Base-by-base conservation (phyloP, 2,329 filamentous ascomycete genomes). In the Fusarium phyllophilum region DNA sequence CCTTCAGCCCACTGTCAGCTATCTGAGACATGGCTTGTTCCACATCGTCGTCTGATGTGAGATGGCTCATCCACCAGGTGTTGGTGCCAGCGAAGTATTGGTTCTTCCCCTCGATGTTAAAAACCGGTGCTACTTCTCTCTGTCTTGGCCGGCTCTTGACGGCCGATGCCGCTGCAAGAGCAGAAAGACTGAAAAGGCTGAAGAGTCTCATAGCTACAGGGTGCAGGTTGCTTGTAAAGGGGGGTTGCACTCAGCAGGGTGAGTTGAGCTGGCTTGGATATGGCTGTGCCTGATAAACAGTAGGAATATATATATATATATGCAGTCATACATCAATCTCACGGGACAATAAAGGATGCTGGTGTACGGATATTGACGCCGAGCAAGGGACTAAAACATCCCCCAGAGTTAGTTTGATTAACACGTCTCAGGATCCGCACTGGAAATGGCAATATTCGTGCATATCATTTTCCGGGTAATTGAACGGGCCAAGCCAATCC, bases 11-110 rank as follows among this genome's bases (percentile, higher is more conserved):
- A 29, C 58, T 61, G 4, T 44, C 24, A 4, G 46, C 58, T 8
- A 61, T 61, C n/a, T 61, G 58, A 20, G n/a, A 61, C 58, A 61
- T 61, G 38, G 58, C 46, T 20, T 61, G 58, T 31, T 61, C 58
- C 0, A 61, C 58, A 29, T 61, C 58, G 11, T 14, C 46, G 14
- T 54, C 46, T 26, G 58, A 61, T 3, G 46, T 61, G 6, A 61
- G 58, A 18, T 61, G 58, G 8, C 58, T 61, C 58, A 61, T 61
- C 58, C 46, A 61, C 58, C 58, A 61, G 29, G 58, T 61, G 11
- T 61, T 61, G 14, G 58, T 61, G 13, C 58, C 58, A 22, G 58
- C 58, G 18, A 61, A 61, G 46, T 54, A 54, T 34, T 61, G 58
- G 6, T 5, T 6, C 12, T 54, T 61, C 7, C 58, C 58, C 14